Conservation (phyloP, 2,329 filamentous ascomycete species). For the Colletotrichum gigasporum region DNA sequence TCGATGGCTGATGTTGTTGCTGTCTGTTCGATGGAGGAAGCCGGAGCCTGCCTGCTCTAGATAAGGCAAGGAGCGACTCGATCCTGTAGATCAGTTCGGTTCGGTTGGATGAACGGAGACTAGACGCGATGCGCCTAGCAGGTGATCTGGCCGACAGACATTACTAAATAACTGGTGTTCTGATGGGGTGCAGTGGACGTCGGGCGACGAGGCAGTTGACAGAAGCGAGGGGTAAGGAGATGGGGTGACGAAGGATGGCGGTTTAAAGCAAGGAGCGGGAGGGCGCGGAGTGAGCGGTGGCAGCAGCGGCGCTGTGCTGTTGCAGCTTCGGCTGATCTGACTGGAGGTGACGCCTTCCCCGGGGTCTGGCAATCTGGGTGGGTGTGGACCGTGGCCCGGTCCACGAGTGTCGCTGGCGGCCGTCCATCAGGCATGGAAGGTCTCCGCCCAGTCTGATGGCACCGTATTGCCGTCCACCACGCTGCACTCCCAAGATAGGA, state of each 20-base stretch:
- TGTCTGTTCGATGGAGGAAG: slow-evolving; percentile 22
- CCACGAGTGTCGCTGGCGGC: not conserved
- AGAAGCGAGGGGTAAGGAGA: slow-evolving; percentile 10
- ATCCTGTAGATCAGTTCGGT: slow-evolving; percentile 29
- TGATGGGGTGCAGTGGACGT: slow-evolving; percentile 5
- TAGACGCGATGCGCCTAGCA: slow-evolving; percentile 35
- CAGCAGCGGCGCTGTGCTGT: slow-evolving; percentile 11
- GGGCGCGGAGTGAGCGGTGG: slow-evolving; percentile 16
- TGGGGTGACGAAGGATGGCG: slow-evolving; percentile 28
- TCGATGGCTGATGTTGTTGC: slow-evolving; percentile 5
- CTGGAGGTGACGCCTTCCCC: slow-evolving; percentile 25
- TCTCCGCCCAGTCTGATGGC: slow-evolving; percentile 11
- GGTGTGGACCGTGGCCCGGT: slow-evolving; percentile 14
- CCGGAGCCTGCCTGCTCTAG: slow-evolving; percentile 18
- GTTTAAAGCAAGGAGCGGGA: slow-evolving; percentile 24
- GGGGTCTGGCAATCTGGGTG: not conserved
- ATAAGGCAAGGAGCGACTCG: slow-evolving; percentile 29
- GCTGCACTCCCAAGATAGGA: slow-evolving; percentile 18
- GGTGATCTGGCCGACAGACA: slow-evolving; percentile 32
- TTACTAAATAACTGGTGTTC: slow-evolving; percentile 21
- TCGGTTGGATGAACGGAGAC: slow-evolving; percentile 25
- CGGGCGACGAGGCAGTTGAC: not conserved
- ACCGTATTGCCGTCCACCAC: slow-evolving; percentile 7
- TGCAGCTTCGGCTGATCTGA: slow-evolving; percentile 29
- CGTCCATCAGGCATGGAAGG: slow-evolving; percentile 6